Evolutionary conservation across 2,329 filamentous ascomycete genomes (phyloP), one percentile per base, ranked within the genome.

Genomic region (Juglanconis oblonga): DNA sequence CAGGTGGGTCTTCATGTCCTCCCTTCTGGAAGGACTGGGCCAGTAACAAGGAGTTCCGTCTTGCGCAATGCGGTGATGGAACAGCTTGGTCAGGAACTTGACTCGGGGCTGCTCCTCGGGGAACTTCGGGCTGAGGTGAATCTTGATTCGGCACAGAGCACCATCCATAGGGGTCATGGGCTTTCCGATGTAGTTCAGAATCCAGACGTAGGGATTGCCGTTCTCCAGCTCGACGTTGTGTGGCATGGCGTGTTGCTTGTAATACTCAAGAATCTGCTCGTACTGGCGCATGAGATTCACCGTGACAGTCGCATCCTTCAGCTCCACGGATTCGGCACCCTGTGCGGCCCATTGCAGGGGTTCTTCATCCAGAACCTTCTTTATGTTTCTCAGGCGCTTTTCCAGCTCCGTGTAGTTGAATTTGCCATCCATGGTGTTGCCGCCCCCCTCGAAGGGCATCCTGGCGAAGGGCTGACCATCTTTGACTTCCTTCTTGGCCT

Each of bases 151-250:
- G 77, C 98, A 94, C 62, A 98, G 83, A 2, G 94, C 92, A 14
- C 93, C 94, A 67, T 98, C 94, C 2, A 98, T 84, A 66, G 96
- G 92, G 5, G 92, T 96, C 89, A 95, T 96, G 0, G 92, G 91
- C 57, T 88, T 85, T 32, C 95, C 95, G 71, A 97, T 96, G 71
- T 97, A 93, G 1, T 91, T 95, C 62, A 98, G 73, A 24, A 83
- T 74, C 95, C 95, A 98, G 24, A 94, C 81, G 69, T 97, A 97
- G 0, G 94, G 93, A 68, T 97, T 98, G 44, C 81, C 84, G 64
- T 95, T 81, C 35, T 90, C 87, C 6, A 98, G 78, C 58, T 87
- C 84, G 42, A 98, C 77, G 66, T 92, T 88, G 59, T 97, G 81
- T 0, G 91, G 88, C 32, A 86, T 83, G 52, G 89, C 87, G 62